Percentiles rank a stretch among this genome's conserved stretches.
These are phyloP conservation scores for Angophora floribunda DNA, from an alignment of 345 rosid species.

Conservation along the genomic window DNA sequence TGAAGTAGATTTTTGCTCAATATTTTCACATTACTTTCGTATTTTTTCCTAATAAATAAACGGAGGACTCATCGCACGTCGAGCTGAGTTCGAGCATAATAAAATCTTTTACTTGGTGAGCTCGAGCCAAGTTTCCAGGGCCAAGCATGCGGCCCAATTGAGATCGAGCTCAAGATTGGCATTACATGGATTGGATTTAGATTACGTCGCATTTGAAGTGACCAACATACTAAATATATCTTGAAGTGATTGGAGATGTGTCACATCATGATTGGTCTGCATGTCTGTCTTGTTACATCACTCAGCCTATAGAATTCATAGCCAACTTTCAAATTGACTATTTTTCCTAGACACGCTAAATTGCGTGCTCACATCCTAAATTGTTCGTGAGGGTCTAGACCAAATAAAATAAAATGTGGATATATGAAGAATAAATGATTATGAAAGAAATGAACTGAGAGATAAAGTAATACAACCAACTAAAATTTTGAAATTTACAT, in stretches of 20 bases:
- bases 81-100: not conserved
- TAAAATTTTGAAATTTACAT: not conserved
- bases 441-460: not conserved
- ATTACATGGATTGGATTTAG: not conserved
- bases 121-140: not conserved
- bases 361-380: not conserved
- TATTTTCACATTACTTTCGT: not conserved
- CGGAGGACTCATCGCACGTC: not conserved
- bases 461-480: not conserved
- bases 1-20: not conserved
- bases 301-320: not conserved
- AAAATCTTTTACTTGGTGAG: not conserved
- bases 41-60: not conserved
- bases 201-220: not conserved
- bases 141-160: fast-evolving
- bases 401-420: not conserved
- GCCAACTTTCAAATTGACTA: not conserved
- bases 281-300: not conserved
- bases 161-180: not conserved
- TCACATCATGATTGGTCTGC: not conserved
- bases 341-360: not conserved
- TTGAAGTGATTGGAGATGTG: not conserved
- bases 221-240: not conserved
- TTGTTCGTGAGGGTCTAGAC: not conserved
- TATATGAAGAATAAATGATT: not conserved